Conservation (phyloP, 228 moss, liverwort and hornwort genomes). For the Sphagnum fallax region DNA sequence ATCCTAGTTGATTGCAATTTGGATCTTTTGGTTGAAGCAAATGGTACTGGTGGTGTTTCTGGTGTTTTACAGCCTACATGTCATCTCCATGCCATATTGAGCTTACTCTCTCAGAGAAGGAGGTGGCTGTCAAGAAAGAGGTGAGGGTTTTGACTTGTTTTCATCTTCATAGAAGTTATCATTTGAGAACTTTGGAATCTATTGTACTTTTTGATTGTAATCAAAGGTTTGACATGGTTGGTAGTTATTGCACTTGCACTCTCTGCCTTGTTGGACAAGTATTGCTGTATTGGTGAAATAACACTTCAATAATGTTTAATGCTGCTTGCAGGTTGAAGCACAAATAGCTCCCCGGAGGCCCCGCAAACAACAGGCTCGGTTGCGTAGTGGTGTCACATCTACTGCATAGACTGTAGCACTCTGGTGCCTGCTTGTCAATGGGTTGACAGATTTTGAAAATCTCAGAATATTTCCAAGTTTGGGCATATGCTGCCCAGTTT, state of each 20-base stretch:
- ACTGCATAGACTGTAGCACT: slow-evolving; percentile 5
- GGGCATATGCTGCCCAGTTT: background rate
- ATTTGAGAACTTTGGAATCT: background rate
- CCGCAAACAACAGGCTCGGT: slow-evolving; percentile 62
- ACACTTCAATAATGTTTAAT: too few relatives aligned
- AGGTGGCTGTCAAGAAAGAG: slow-evolving; percentile 76
- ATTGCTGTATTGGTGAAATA: background rate
- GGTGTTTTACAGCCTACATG: slow-evolving; percentile 60
- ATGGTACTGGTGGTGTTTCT: too few relatives aligned
- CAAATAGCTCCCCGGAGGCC: slow-evolving; percentile 41
- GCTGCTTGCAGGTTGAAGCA: slow-evolving; percentile 40
- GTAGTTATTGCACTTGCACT: background rate
- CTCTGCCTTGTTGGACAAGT: background rate
- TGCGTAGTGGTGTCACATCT: slow-evolving; percentile 64
- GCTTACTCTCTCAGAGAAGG: slow-evolving; percentile 72
- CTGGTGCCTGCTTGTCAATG: slow-evolving; percentile 4
- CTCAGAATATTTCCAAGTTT: too few relatives aligned
- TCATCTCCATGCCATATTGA: slow-evolving; percentile 91
- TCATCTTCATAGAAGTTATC: background rate
- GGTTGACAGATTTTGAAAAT: background rate
- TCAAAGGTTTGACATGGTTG: background rate
- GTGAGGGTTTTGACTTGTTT: slow-evolving; percentile 11
- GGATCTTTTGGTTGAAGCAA: too few relatives aligned
- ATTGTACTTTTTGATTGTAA: too few relatives aligned
- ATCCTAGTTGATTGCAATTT: background rate